These are phyloP conservation scores for Lentinus brumalis DNA, from an alignment of 768 basidiomycete genomes.

Conservation along the genomic window DNA sequence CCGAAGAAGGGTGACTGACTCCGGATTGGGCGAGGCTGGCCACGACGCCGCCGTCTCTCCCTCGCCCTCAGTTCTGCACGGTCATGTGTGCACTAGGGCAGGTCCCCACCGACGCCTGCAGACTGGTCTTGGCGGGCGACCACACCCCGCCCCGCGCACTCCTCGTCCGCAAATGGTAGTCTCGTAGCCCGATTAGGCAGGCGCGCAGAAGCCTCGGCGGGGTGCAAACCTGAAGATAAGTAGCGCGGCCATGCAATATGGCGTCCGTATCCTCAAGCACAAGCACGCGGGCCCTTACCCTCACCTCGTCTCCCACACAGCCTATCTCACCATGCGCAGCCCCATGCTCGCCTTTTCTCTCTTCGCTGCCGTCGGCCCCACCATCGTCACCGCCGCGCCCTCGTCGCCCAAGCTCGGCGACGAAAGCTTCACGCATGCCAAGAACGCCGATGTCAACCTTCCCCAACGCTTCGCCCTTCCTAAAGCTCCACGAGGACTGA, in stretches of 20 bases:
- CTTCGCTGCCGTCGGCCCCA: slow-evolving; percentile 30
- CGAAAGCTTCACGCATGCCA: slow-evolving; percentile 12
- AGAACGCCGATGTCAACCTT: slow-evolving; percentile 9
- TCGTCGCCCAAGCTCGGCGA: slow-evolving; percentile 18
- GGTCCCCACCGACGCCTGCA: too few species aligned
- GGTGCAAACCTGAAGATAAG: slow-evolving; percentile 19
- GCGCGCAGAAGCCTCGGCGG: slow-evolving; percentile 31
- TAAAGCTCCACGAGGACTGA: too few species aligned
- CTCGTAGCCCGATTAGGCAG: slow-evolving; percentile 17
- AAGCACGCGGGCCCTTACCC: neutral
- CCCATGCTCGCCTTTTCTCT: slow-evolving; percentile 32
- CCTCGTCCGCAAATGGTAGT: slow-evolving; percentile 8
- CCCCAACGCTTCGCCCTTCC: slow-evolving; percentile 1
- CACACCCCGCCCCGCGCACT: too few species aligned
- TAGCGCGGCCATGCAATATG: neutral
- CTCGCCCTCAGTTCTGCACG: neutral
- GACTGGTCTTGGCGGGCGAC: too few species aligned
- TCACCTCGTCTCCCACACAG: slow-evolving; percentile 7
- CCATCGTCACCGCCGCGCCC: slow-evolving; percentile 26
- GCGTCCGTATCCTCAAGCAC: slow-evolving; percentile 11
- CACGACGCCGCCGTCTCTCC: neutral
- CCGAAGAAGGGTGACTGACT: neutral
- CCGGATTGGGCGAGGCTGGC: neutral
- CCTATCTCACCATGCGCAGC: slow-evolving; percentile 29
- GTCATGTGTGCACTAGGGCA: too few species aligned